Evolutionary conservation across 345 rosid species (phyloP), one percentile per base, ranked within the genome.

Genomic region (Lenwebbia sp.): DNA sequence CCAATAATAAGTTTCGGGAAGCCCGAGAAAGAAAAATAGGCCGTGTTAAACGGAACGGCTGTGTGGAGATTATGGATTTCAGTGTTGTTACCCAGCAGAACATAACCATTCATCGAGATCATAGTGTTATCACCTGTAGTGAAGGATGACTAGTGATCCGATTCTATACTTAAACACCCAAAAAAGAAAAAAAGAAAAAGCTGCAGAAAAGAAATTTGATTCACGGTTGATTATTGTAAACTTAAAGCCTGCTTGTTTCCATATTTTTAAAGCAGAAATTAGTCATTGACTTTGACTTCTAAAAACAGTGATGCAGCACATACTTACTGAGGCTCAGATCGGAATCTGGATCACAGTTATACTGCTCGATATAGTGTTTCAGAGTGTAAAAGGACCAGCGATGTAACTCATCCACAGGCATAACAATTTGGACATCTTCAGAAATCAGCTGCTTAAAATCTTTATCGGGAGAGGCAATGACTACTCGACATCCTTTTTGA

Each of bases 361-460:
- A 95, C 57, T 97, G 99, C 84, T 95, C 96, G 41, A 89, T 83
- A 86, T 96, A 97, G 88, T 95, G 94, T 91, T 92, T 94, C 83
- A 95, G 62, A 21, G 99, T 97, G 88, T 97, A 96, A 89, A 97
- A 97, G 54, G 99, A 95, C 98, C 98, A 97, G 88, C 98, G 90
- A 11, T 89, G 87, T 54, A 97, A 89, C 86, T 95, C 98, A 26
- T 88, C 83, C 90, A 96, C 84, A 84, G 99, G 99, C 91, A 94
- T 90, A 87, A 95, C 98, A 85, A 97, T 91, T 82, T 96, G 99
- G 88, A 97, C 96, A 89, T 97, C 93, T 85, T 94, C 97, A 86
- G 97, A 96, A 70, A 97, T 91, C 90, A 97, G 88, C 91, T 97
- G 99, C 94, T 96, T 97, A 86, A 97, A 97, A 90, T 96, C 98